These are phyloP conservation scores for Mortierella sp. DNA, from an alignment of 371 early-diverging fungal genomes.

Conservation along the genomic window DNA sequence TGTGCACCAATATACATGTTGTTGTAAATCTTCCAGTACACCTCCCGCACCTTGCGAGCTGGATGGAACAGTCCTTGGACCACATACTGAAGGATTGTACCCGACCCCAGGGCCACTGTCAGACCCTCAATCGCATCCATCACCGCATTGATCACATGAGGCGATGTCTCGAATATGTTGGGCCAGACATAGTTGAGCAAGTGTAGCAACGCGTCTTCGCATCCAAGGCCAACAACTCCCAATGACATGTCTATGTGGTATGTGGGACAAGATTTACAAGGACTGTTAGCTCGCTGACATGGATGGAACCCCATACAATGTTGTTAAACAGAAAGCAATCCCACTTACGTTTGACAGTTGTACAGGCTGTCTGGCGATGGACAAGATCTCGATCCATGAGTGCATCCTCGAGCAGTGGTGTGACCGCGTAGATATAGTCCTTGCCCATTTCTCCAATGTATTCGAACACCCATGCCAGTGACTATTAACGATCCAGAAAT, in stretches of 20 bases:
- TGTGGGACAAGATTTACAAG: background rate
- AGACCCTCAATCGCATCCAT: conserved; percentile 97
- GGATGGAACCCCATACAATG: background rate
- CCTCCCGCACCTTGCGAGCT: conserved; percentile 93
- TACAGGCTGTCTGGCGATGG: conserved; percentile 96
- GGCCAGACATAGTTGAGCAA: conserved; percentile 97
- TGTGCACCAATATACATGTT: conserved; percentile 93
- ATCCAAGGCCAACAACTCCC: conserved; percentile 90
- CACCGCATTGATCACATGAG: conserved; percentile 97
- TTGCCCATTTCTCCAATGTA: conserved; percentile 97
- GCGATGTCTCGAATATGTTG: conserved; percentile 97
- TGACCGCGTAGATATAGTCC: conserved; percentile 95
- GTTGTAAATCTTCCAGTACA: conserved; percentile 98
- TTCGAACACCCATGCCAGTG: conserved; percentile 95
- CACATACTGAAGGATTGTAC: conserved; percentile 86
- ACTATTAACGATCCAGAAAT: conserved; percentile 31
- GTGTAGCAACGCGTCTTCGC: conserved; percentile 94
- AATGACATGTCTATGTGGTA: conserved; percentile 78
- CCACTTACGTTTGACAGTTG: conserved; percentile 80
- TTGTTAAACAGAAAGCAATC: too few species aligned
- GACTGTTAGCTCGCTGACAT: background rate
- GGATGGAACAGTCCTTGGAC: conserved; percentile 97
- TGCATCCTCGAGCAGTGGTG: conserved; percentile 96
- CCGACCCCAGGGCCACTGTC: conserved; percentile 90
- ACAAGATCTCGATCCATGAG: conserved; percentile 97